Percentiles rank a stretch among this genome's conserved stretches.
phyloP scores from a whole-genome alignment of 2,329 filamentous ascomycete species.

The Fusarium dlaminii region DNA sequence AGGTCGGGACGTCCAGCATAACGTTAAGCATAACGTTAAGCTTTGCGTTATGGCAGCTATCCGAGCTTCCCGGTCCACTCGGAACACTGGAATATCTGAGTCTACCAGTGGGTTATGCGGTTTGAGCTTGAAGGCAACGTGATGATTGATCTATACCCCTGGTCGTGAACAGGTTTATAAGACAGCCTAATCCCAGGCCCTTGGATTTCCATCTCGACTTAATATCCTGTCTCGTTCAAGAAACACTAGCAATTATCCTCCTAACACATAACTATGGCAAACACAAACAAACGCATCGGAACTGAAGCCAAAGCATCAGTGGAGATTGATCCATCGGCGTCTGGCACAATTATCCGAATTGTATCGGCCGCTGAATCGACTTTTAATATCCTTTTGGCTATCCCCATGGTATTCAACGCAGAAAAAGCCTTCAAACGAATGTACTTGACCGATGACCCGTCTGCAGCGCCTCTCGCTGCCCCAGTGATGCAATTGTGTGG shows the following conservation, averaged over 20 bases:
- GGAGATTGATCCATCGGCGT: not conserved
- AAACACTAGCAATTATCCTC: not conserved
- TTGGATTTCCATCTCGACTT: not conserved
- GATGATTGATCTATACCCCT: not conserved
- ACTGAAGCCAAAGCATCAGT: not conserved
- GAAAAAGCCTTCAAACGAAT: not conserved
- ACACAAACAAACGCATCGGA: not conserved
- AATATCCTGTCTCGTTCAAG: rapidly evolving
- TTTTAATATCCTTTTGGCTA: not conserved
- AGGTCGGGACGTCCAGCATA: not conserved
- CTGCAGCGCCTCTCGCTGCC: not conserved
- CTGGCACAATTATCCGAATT: not conserved
- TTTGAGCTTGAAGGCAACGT: not conserved
- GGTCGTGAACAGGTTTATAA: not conserved
- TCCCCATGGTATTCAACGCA: not conserved
- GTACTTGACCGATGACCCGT: not conserved
- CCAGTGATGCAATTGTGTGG: not conserved
- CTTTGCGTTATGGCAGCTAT: not conserved
- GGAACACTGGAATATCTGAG: not conserved
- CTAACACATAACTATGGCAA: not conserved
- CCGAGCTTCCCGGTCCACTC: not conserved
- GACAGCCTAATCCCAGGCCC: not conserved
- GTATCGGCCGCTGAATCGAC: not conserved
- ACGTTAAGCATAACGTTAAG: not conserved
- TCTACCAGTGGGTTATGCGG: not conserved